Percentiles rank a stretch among this genome's conserved stretches.
Conservation (phyloP, 2,329 filamentous ascomycete species). For the Beauveria brongniartii region DNA sequence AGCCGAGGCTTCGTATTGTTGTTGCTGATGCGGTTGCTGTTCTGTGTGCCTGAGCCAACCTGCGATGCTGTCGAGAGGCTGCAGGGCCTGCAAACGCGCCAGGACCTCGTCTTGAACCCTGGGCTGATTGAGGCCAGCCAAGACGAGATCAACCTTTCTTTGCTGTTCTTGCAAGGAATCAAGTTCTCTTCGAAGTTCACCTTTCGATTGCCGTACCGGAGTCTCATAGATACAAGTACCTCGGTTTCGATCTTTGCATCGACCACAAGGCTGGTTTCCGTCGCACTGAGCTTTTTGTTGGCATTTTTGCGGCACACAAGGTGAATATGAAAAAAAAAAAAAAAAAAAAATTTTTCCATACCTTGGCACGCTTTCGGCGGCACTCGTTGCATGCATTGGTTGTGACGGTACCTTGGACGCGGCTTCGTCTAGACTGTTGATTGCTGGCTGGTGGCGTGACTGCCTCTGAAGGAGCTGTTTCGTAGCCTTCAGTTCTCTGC, state of each 20-base stretch:
- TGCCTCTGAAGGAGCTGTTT: background rate
- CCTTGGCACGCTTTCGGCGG: background rate
- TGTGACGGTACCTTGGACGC: background rate
- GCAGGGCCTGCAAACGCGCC: slow-evolving; percentile 42
- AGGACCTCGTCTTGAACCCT: slow-evolving; percentile 48
- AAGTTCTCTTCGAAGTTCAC: background rate
- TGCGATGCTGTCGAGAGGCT: slow-evolving; percentile 46
- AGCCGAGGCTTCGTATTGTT: background rate
- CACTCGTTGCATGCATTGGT: background rate
- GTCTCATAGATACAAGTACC: slow-evolving; percentile 34
- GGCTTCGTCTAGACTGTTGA: background rate
- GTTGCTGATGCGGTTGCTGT: background rate
- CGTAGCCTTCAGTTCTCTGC: background rate
- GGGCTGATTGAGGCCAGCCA: slow-evolving; percentile 43
- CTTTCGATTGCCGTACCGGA: background rate
- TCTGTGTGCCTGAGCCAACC: slow-evolving; percentile 37
- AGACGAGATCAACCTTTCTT: slow-evolving; percentile 46
- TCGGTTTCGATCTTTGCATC: background rate
- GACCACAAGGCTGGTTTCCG: background rate
- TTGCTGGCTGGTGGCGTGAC: background rate
- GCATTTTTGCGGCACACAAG: background rate
- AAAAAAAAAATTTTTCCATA: background rate
- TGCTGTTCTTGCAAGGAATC: slow-evolving; percentile 25
- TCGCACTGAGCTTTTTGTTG: background rate
- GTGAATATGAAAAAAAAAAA: background rate